phyloP scores from a whole-genome alignment of 768 basidiomycete genomes.

The Suillus subaureus region DNA sequence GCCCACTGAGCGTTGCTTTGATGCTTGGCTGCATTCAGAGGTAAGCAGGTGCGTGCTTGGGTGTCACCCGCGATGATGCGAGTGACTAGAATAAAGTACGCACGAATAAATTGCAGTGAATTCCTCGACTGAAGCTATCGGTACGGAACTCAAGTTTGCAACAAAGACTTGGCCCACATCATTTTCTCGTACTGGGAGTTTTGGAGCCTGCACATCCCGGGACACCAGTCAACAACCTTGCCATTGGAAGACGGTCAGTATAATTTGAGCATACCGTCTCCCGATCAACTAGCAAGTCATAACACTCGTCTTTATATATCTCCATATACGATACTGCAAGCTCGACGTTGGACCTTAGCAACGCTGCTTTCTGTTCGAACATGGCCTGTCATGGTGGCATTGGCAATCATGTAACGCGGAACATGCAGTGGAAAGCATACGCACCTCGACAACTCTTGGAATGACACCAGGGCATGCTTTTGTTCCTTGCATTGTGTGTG shows the following conservation, averaged over 20 bases:
- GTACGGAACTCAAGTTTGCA: constrained; percentile 46
- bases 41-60: constrained; percentile 3
- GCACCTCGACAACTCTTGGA: constrained; percentile 74
- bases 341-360: constrained; percentile 45
- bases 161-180: constrained; percentile 55
- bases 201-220: constrained; percentile 42
- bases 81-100: constrained; percentile 19
- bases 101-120: constrained; percentile 51
- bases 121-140: constrained; percentile 45
- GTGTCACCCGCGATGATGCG: background rate
- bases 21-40: constrained; percentile 57
- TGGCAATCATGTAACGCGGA: background rate
- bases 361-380: constrained; percentile 49
- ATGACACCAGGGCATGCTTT: constrained; percentile 79
- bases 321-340: constrained; percentile 80
- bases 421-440: constrained; percentile 20
- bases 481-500: constrained; percentile 90
- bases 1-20: constrained; percentile 80
- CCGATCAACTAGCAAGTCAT: constrained; percentile 77
- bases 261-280: constrained; percentile 52
- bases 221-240: background rate
- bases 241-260: background rate
- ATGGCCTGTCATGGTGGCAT: constrained; percentile 45
- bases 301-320: constrained; percentile 91
- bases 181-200: constrained; percentile 59